These are phyloP conservation scores for Phytophthora cryptogea DNA, from an alignment of 352 stramenopile genomes.

Conservation along the genomic window DNA sequence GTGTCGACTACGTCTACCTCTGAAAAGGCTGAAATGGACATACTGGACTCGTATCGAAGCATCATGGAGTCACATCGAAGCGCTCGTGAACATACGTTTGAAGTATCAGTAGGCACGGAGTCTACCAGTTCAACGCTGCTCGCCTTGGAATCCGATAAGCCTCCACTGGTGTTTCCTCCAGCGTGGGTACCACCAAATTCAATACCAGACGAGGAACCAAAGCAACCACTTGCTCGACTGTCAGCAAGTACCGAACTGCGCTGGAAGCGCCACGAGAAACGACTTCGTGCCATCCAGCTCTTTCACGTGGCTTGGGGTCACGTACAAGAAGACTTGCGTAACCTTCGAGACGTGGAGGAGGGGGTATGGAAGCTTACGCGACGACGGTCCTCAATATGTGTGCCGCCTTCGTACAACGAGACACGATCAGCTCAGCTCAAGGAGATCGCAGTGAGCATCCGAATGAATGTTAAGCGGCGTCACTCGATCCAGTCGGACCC, in stretches of 20 bases:
- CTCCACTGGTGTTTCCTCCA: background rate
- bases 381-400: constrained; percentile 38
- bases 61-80: constrained; percentile 17
- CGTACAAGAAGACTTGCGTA: constrained; percentile 28
- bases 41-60: constrained; percentile 17
- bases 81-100: constrained; percentile 4
- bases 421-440: constrained; percentile 6
- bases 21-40: constrained; percentile 7
- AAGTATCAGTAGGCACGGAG: background rate
- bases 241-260: constrained; percentile 35
- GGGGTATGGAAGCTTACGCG: constrained; percentile 5
- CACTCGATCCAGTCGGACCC: constrained; percentile 43
- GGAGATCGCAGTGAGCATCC: background rate
- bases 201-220: constrained; percentile 2
- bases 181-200: constrained; percentile 1
- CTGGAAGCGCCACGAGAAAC: constrained; percentile 50
- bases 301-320: constrained; percentile 31
- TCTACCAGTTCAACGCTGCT: background rate
- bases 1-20: constrained; percentile 4
- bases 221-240: constrained; percentile 9
- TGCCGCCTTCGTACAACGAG: constrained; percentile 32
- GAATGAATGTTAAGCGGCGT: constrained; percentile 18
- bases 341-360: background rate
- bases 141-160: background rate
- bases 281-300: constrained; percentile 44